phyloP scores from a whole-genome alignment of 768 basidiomycete species.

The Tricholoma terreum region DNA sequence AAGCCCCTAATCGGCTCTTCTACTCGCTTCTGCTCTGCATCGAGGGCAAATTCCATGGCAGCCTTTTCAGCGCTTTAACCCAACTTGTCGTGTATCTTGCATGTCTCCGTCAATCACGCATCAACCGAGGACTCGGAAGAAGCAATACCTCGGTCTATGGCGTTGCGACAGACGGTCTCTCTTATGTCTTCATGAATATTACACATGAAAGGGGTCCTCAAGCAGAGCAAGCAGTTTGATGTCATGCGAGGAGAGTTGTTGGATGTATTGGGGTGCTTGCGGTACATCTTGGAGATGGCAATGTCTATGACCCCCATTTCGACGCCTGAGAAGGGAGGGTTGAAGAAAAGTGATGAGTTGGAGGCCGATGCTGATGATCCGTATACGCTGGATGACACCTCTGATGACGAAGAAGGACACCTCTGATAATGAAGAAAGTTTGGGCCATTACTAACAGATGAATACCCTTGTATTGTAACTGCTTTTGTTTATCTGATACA shows the following conservation, averaged over 20 bases:
- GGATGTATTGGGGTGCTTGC: conserved; percentile 13
- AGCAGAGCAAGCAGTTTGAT: conserved; percentile 12
- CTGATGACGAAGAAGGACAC: no score
- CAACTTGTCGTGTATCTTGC: conserved; percentile 16
- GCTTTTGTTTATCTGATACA: no score
- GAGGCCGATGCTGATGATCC: conserved; percentile 2
- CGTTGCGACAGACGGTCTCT: conserved; percentile 13
- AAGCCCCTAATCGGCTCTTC: conserved; percentile 9
- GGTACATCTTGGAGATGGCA: conserved; percentile 8
- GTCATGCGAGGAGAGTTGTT: conserved; percentile 4
- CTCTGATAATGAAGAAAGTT: no score
- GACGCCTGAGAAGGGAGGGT: conserved; percentile 1
- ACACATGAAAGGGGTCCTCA: conserved; percentile 14
- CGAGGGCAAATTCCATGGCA: conserved; percentile 12
- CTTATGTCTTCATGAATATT: conserved; percentile 14
- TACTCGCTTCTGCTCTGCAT: conserved; percentile 15
- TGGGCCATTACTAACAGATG: no score
- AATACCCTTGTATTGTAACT: no score
- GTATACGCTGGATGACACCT: no score
- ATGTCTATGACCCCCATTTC: conserved; percentile 7
- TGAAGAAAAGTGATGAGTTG: no score
- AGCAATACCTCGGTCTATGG: conserved; percentile 17
- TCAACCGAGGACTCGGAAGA: conserved; percentile 8
- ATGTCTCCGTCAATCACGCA: conserved; percentile 17
- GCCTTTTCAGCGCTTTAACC: conserved; percentile 6